Conservation (phyloP, 2,329 filamentous ascomycete genomes). For the Venturia pyrina region DNA sequence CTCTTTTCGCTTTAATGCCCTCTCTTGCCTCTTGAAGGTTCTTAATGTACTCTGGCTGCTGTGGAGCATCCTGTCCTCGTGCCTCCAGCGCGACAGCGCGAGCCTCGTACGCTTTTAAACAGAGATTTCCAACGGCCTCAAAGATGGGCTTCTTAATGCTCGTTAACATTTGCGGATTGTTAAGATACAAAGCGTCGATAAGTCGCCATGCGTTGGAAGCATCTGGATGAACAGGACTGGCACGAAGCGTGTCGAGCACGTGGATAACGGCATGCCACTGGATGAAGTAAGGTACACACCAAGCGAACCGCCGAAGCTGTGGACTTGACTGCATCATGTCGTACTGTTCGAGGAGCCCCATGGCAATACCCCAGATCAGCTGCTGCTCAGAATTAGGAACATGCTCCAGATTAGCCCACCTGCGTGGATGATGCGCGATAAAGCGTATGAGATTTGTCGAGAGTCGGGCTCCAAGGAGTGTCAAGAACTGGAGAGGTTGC, state of each 20-base stretch:
- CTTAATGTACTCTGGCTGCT: neutral
- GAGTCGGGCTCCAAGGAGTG: constrained; percentile 9
- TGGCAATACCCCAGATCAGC: constrained; percentile 21
- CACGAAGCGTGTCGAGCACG: constrained; percentile 26
- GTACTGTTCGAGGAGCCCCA: constrained; percentile 24
- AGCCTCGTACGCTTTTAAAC: constrained; percentile 15
- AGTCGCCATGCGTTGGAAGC: constrained; percentile 26
- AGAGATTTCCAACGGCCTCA: constrained; percentile 16
- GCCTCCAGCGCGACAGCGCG: constrained; percentile 9
- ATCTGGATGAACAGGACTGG: constrained; percentile 21
- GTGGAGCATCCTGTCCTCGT: neutral
- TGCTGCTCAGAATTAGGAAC: constrained; percentile 21
- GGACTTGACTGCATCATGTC: constrained; percentile 26
- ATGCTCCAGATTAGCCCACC: constrained; percentile 22
- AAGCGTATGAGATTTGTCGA: constrained; percentile 17
- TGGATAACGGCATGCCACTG: constrained; percentile 29
- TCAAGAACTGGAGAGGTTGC: constrained; percentile 17
- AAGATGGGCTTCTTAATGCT: constrained; percentile 16
- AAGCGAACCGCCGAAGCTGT: constrained; percentile 23
- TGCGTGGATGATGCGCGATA: constrained; percentile 21
- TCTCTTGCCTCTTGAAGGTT: neutral
- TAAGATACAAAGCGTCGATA: constrained; percentile 26
- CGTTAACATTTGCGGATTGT: constrained; percentile 17
- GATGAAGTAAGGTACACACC: constrained; percentile 23
- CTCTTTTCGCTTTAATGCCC: neutral